Percentiles rank a stretch among this genome's conserved stretches.
phyloP scores from a whole-genome alignment of 2,329 filamentous ascomycete species.

The Graphiopsis chlorocephala region DNA sequence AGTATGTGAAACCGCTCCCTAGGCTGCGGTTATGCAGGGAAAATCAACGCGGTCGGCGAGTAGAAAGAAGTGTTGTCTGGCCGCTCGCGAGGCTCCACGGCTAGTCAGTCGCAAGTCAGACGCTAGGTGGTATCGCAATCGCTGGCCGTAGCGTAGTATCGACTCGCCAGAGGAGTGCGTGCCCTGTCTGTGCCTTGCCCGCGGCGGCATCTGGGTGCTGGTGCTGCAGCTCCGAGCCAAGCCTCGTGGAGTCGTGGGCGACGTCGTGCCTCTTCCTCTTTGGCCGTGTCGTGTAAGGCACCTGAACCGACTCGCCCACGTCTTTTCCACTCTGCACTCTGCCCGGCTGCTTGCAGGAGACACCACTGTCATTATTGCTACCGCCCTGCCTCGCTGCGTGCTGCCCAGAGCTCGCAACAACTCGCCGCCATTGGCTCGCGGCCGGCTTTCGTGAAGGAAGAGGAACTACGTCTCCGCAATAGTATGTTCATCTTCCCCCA shows the following conservation, averaged over 20 bases:
- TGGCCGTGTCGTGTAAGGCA: not conserved
- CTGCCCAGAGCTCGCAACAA: constrained; percentile 1
- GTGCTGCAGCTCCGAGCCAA: constrained; percentile 10
- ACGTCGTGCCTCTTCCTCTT: constrained; percentile 12
- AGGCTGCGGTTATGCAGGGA: constrained; percentile 10
- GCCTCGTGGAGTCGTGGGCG: constrained; percentile 11
- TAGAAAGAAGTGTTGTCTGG: not conserved
- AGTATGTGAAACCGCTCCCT: constrained; percentile 15
- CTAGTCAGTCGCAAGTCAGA: constrained; percentile 1
- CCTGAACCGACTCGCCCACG: not conserved
- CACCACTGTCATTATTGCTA: constrained; percentile 15
- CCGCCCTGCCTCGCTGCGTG: not conserved
- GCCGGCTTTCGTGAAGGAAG: constrained; percentile 4
- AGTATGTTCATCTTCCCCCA: not conserved
- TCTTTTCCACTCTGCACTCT: not conserved
- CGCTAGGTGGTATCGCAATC: constrained; percentile 15
- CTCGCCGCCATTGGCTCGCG: constrained; percentile 12
- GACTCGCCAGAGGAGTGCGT: not conserved
- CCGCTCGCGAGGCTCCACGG: not conserved
- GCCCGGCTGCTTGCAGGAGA: constrained; percentile 7
- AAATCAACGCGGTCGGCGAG: not conserved
- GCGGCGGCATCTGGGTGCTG: not conserved
- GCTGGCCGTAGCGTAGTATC: constrained; percentile 11
- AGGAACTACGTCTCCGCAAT: constrained; percentile 15
- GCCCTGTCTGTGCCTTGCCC: constrained; percentile 1